Base-by-base conservation (phyloP, 129 eudicot species). In the Lactuca sativa region DNA sequence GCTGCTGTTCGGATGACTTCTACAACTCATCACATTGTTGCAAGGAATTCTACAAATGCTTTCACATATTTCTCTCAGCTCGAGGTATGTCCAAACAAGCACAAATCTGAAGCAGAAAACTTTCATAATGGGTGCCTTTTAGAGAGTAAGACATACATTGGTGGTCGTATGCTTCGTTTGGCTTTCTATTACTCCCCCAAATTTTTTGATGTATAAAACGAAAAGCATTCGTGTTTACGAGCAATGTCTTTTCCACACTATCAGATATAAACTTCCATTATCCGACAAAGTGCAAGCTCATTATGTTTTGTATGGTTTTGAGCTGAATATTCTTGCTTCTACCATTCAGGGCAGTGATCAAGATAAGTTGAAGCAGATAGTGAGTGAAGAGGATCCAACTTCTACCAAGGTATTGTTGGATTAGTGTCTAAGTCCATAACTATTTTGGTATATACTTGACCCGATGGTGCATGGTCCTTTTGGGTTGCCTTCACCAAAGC, bases 41-140 rank as follows among this genome's bases (percentile, higher is more conserved):
- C 82, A 17, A 91, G 78, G 70, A 71, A 30, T 25, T 79, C 87
- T 43, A 62, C 70, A 15, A 96, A 92, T 67, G 78, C 95, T 72
- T 77, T 93, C 18, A 58, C 97, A 3, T 92, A 93, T 93, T 77
- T 93, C 67, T 81, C 97, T 65, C 92, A 85, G 81, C 84, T 93
- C 7, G 93, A 87, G 99, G 99, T 90, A 87, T 71, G 30, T 25
- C 30, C 2, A 25, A 25, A 25, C 30, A 25, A 25, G 30, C 30
- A 25, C 30, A 25, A 25, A 25, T 25, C 30, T 25, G 30, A 25
- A 25, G 30, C 30, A 25, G 30, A 25, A 25, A 25, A 25, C 30
- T 25, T 25, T 25, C 30, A 25, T 25, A 25, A 25, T 25, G 30
- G 30, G 30, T 25, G 30, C 30, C 30, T 25, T 25, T 25, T 25